A percentile compares a stretch with the other conserved stretches of the same genome.
Conservation (phyloP, 495 filamentous ascomycete genomes). For the Trichocladium uniseriatum region DNA sequence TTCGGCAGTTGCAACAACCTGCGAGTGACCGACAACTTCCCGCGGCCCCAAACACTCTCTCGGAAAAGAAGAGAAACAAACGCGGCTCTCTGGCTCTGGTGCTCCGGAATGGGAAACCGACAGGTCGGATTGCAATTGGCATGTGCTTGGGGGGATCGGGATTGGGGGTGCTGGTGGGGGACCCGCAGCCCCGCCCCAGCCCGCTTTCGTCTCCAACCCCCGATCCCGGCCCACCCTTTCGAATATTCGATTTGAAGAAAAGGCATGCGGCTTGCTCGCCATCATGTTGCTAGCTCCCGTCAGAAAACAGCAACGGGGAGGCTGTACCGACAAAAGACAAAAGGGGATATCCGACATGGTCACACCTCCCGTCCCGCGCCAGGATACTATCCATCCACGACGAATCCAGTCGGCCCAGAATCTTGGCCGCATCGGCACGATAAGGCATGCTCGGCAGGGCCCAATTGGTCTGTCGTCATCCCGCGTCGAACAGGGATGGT, state of each 20-base stretch:
- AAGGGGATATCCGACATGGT: no score
- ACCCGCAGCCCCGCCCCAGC: background rate
- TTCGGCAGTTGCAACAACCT: no score
- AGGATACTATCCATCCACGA: no score
- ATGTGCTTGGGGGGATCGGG: slow-evolving; percentile 3
- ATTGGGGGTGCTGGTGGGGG: slow-evolving; percentile 7
- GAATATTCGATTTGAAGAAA: no score
- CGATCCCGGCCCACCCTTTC: no score
- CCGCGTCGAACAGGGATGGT: slow-evolving; percentile 19
- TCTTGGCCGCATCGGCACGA: slow-evolving; percentile 19
- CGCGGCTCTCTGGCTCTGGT: background rate
- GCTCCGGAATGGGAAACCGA: background rate
- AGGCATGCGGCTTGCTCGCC: background rate
- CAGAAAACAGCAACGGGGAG: background rate
- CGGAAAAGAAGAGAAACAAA: background rate
- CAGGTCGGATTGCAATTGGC: background rate
- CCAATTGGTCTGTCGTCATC: slow-evolving; percentile 30
- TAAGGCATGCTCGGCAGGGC: slow-evolving; percentile 22
- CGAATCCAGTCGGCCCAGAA: background rate
- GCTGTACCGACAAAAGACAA: background rate
- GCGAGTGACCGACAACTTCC: no score
- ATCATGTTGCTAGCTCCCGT: background rate
- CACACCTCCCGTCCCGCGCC: no score
- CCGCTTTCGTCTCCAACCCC: background rate
- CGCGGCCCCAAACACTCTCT: no score